Evolutionary conservation across 345 rosid genomes (phyloP).

Genomic region (Gossypium stocksii): DNA sequence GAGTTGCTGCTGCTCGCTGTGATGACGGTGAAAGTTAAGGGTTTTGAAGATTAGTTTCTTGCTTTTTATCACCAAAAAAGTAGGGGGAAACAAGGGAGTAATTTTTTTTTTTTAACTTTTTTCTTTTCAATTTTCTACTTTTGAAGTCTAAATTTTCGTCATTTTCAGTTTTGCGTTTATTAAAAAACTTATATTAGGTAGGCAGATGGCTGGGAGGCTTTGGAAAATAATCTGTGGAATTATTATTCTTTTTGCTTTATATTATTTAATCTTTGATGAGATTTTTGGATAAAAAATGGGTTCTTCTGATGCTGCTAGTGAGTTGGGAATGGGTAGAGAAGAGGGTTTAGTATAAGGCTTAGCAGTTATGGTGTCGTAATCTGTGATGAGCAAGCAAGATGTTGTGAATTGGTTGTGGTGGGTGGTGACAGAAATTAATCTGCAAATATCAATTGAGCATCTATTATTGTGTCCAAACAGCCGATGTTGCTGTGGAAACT

Average conservation of each 20-base stretch:
- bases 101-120: not conserved
- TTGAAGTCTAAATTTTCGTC: too few relatives aligned
- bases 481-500: too few relatives aligned
- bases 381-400: not conserved
- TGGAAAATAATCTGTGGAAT: not conserved
- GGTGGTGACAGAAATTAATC: too few relatives aligned
- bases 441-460: too few relatives aligned
- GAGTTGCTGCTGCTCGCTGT: constrained; percentile 11
- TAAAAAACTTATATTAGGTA: not conserved
- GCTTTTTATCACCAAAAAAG: not conserved
- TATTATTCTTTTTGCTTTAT: not conserved
- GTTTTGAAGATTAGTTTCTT: not conserved
- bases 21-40: constrained; percentile 2
- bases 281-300: not conserved
- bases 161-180: not conserved
- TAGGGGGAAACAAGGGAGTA: not conserved
- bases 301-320: not conserved
- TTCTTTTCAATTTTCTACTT: too few relatives aligned
- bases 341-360: too few relatives aligned
- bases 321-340: too few relatives aligned
- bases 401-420: too few relatives aligned
- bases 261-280: not conserved
- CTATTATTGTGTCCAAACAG: too few relatives aligned
- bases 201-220: not conserved
- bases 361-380: too few relatives aligned